These are phyloP conservation scores for Neofusicoccum umdonicola DNA, from an alignment of 2,329 filamentous ascomycete species.

Conservation along the genomic window DNA sequence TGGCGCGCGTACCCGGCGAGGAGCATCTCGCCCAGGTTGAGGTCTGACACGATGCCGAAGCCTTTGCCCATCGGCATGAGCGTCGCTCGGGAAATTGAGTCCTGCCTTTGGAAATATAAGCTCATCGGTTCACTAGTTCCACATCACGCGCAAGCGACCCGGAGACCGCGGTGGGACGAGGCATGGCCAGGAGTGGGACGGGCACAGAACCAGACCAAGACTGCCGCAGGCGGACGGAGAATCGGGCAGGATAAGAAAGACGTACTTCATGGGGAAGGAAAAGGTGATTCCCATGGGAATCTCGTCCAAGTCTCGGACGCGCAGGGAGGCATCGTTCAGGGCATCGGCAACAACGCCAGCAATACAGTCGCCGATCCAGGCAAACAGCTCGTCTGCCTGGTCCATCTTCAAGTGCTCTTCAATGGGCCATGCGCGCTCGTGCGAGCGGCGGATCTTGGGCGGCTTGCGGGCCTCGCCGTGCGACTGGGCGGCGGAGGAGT, in stretches of 20 bases:
- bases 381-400: constrained; percentile 71
- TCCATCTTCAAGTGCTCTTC: constrained; percentile 70
- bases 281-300: constrained; percentile 68
- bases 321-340: constrained; percentile 38
- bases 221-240: not conserved
- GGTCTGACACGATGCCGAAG: constrained; percentile 60
- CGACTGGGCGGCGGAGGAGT: constrained; percentile 23
- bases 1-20: constrained; percentile 58
- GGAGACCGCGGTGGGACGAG: not conserved
- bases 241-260: not conserved
- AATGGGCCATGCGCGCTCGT: constrained; percentile 74
- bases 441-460: constrained; percentile 54
- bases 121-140: constrained; percentile 6
- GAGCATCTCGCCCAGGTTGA: constrained; percentile 61
- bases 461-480: constrained; percentile 24
- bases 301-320: constrained; percentile 38
- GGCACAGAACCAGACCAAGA: not conserved
- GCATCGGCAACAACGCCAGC: constrained; percentile 67
- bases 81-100: constrained; percentile 60
- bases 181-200: not conserved
- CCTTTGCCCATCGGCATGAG: constrained; percentile 71
- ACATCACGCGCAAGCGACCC: constrained; percentile 20
- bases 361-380: constrained; percentile 79
- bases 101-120: constrained; percentile 44
- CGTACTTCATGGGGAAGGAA: constrained; percentile 63